Conservation (phyloP, 1,284 basidiomycete genomes). For the Ceratobasidium sp. region DNA sequence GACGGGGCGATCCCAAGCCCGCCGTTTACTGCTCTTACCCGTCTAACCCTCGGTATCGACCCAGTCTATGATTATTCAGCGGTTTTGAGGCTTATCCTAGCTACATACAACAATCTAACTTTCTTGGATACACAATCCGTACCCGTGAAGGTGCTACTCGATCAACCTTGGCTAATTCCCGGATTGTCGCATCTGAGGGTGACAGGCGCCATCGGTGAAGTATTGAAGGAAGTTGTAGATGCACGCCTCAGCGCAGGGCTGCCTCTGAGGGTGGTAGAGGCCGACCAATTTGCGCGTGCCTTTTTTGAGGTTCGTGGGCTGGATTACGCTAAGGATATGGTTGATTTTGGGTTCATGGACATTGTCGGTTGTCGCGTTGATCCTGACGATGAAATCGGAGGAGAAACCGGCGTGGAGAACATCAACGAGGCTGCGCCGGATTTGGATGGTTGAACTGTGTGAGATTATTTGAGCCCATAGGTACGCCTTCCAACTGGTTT, state of each 20-base stretch:
- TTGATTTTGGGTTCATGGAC: constrained; percentile 21
- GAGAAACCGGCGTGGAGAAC: no score
- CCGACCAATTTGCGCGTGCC: not conserved
- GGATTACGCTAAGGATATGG: not conserved
- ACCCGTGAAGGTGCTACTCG: constrained; percentile 9
- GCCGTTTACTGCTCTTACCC: not conserved
- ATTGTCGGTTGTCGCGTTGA: not conserved
- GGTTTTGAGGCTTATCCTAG: not conserved
- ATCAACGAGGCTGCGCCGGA: no score
- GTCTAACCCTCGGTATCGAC: not conserved
- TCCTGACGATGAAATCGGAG: no score
- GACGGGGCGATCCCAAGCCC: not conserved
- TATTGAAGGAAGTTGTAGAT: not conserved
- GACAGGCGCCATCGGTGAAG: not conserved
- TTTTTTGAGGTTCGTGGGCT: not conserved
- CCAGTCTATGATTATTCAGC: not conserved
- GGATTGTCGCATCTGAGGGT: not conserved
- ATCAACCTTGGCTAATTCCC: constrained; percentile 5
- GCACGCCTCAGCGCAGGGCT: not conserved
- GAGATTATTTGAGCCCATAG: no score
- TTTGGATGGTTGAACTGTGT: no score
- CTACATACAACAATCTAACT: not conserved
- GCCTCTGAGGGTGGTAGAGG: not conserved
- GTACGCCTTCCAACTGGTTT: no score
- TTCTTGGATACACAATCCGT: not conserved